Evolutionary conservation across 192 early-diverging fungal genomes (phyloP), one percentile per base, ranked within the genome.

Genomic region (Gryganskiella cystojenkinii): DNA sequence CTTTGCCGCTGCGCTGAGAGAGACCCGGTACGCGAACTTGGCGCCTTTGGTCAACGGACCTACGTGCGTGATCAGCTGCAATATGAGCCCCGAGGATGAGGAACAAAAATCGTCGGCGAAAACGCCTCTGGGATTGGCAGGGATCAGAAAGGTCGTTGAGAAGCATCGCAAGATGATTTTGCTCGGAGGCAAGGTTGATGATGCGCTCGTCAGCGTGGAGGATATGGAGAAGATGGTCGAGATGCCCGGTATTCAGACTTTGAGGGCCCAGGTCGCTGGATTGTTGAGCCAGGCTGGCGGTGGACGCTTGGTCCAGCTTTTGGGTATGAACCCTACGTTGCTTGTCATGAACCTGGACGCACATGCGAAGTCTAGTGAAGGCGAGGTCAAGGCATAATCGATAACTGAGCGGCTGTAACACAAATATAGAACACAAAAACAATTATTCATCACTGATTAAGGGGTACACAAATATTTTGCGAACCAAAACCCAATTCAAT

Each of bases 91-190:
- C 3, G 85, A 87, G 34, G 82, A 83, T 8, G 78, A 83, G 44
- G 76, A 83, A 46, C 62, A 34, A 25, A 46, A 59, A 47, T 63
- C 74, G 1, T 25, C 43, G 0, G 56, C 57, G 24, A 79, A 83
- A 33, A 40, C 73, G 7, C 79, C 80, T n/a, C 62, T 65, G 20
- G 64, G 83, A 3, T 49, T 89, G 31, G 68, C 64, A 53, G 79
- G 74, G 7, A 64, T 83, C 58, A 53, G 84, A 2, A 64, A 68
- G 7, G 49, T 84, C 4, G 64, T 89, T 15, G 64, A 71, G 64
- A 87, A 87, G 71, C 70, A 89, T 57, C 82, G 81, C 40, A 89
- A 89, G 68, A 65, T 89, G 51, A 47, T 87, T 13, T 51, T 89
- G 25, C 58, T 89, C 51, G 87, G 87, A 40, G 87, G 87, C 52